Conservation (phyloP, 495 filamentous ascomycete genomes). For the Cetradonia linearis region DNA sequence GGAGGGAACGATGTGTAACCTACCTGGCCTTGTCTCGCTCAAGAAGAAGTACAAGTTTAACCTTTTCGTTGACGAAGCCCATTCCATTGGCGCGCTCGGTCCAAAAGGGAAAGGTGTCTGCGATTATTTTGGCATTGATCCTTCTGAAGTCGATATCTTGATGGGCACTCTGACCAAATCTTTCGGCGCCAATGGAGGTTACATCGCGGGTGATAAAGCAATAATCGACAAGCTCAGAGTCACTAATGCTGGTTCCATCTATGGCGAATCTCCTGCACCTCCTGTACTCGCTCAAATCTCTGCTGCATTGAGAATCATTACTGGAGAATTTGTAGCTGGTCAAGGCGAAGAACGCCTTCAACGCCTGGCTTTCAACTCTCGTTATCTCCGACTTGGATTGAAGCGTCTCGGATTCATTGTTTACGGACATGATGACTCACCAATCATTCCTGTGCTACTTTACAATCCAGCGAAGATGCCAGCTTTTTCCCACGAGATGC, state of each 20-base stretch:
- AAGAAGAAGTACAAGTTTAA: slow-evolving; percentile 95
- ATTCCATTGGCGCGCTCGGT: slow-evolving; percentile 90
- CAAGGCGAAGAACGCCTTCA: slow-evolving; percentile 95
- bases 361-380: slow-evolving; percentile 95
- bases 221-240: slow-evolving; percentile 85
- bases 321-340: slow-evolving; percentile 73
- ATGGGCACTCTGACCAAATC: slow-evolving; percentile 99
- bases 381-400: slow-evolving; percentile 90
- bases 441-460: slow-evolving; percentile 85
- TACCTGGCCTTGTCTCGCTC: slow-evolving; percentile 72
- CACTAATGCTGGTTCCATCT: slow-evolving; percentile 77
- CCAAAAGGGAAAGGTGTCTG: slow-evolving; percentile 84
- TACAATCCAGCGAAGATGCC: slow-evolving; percentile 98
- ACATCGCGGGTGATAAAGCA: slow-evolving; percentile 79
- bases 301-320: slow-evolving; percentile 73
- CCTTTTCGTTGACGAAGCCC: slow-evolving; percentile 92
- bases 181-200: slow-evolving; percentile 95
- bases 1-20: slow-evolving; percentile 97
- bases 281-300: slow-evolving; percentile 82
- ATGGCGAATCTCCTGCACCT: slow-evolving; percentile 79
- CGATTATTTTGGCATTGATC: slow-evolving; percentile 90
- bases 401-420: slow-evolving; percentile 96
- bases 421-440: slow-evolving; percentile 93
- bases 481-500: slow-evolving; percentile 96
- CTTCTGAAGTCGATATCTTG: slow-evolving; percentile 80